These are phyloP conservation scores for Andalucia godoyi DNA, from an alignment of 78 protist genomes.

Conservation along the genomic window DNA sequence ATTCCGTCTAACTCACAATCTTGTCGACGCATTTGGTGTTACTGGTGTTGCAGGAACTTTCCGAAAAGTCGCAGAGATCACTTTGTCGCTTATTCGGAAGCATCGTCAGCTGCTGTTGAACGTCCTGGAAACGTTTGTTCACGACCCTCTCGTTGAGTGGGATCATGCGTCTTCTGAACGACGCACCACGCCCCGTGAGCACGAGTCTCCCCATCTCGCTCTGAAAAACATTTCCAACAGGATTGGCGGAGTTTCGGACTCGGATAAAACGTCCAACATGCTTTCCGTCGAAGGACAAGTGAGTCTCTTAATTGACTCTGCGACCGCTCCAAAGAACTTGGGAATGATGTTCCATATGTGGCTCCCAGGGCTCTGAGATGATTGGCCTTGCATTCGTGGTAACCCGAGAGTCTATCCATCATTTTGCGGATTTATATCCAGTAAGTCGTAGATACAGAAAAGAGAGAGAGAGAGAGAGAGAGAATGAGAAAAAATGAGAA, in stretches of 20 bases:
- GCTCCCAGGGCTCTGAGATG: conserved; percentile 41
- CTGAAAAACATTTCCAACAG: too few species aligned
- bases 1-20: conserved; percentile 84
- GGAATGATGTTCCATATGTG: conserved; percentile 50
- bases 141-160: conserved; percentile 86
- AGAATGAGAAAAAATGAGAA: too few species aligned
- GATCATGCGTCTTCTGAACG: too few species aligned
- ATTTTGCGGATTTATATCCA: too few species aligned
- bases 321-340: conserved; percentile 24
- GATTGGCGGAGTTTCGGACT: too few species aligned
- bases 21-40: conserved; percentile 79
- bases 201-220: too few species aligned
- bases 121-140: conserved; percentile 73
- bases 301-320: not conserved
- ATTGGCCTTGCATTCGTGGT: too few species aligned
- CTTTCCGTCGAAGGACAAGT: conserved; percentile 45
- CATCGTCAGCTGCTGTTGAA: conserved; percentile 58
- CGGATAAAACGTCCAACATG: too few species aligned
- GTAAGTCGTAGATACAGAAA: too few species aligned
- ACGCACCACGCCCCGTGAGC: too few species aligned
- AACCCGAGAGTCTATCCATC: too few species aligned
- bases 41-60: conserved; percentile 61
- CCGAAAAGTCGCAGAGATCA: conserved; percentile 47
- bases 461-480: too few species aligned
- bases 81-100: conserved; percentile 40